Percentiles rank a stretch among this genome's conserved stretches.
Evolutionary conservation across 441 rosid genomes (phyloP).

Genomic region (Syzygium malaccense): DNA sequence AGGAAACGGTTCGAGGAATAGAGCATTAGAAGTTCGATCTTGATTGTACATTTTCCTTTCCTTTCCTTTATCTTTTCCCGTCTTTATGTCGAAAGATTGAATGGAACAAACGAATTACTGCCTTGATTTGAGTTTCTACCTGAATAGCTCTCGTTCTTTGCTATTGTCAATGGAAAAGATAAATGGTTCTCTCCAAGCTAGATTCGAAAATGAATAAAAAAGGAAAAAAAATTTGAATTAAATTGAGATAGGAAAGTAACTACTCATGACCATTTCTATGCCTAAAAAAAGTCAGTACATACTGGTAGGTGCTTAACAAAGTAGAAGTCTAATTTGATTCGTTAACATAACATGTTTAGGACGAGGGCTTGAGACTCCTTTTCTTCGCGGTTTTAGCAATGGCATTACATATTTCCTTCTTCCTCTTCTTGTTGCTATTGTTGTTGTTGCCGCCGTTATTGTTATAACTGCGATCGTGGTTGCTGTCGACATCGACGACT

Average conservation of each 20-base stretch:
- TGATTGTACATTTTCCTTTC: neutral
- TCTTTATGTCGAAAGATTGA: neutral
- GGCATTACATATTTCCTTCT: slow-evolving; percentile 55
- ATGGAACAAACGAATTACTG: neutral
- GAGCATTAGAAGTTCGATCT: neutral
- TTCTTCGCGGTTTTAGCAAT: slow-evolving; percentile 36
- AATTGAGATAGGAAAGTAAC: neutral
- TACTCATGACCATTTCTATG: neutral
- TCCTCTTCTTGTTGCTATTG: slow-evolving; percentile 45
- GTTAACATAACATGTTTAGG: neutral
- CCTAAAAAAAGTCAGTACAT: neutral
- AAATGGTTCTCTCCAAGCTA: neutral
- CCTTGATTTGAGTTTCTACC: neutral
- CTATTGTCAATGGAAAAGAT: neutral
- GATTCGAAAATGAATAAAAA: neutral
- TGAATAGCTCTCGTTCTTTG: neutral
- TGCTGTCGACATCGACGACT: slow-evolving; percentile 13
- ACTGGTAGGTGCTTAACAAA: neutral
- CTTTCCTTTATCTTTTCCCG: neutral
- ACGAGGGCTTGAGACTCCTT: slow-evolving; percentile 35
- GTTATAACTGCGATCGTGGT: slow-evolving; percentile 16
- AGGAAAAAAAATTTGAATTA: neutral
- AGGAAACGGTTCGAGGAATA: neutral
- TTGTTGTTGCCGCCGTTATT: slow-evolving; percentile 15
- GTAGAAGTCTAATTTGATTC: neutral